Evolutionary conservation across 305 asterid species (phyloP).

Genomic region (Ruellia speciosa): DNA sequence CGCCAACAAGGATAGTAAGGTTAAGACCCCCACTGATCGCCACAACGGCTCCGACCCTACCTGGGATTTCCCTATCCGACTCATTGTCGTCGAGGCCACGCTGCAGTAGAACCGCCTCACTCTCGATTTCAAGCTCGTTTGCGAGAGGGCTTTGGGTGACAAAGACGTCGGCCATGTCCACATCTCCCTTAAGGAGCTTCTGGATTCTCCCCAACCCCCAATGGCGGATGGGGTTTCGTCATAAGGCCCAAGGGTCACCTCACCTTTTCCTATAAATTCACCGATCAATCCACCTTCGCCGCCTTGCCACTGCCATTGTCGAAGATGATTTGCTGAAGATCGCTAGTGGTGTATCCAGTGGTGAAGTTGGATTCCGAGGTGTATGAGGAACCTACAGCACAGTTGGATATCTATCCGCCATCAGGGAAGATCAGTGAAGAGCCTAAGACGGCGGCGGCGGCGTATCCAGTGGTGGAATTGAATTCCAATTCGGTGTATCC

Average conservation of each 20-base stretch:
- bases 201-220: constrained; percentile 32
- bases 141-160: constrained; percentile 64
- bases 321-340: neutral
- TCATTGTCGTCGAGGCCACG: constrained; percentile 56
- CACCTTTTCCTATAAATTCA: constrained; percentile 47
- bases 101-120: constrained; percentile 45
- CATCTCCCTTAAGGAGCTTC: constrained; percentile 61
- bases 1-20: constrained; percentile 45
- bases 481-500: constrained; percentile 40
- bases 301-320: constrained; percentile 4
- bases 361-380: neutral
- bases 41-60: constrained; percentile 54
- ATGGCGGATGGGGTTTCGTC: constrained; percentile 33
- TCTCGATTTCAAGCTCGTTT: constrained; percentile 50
- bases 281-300: constrained; percentile 16
- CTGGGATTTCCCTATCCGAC: constrained; percentile 61
- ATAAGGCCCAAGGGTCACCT: constrained; percentile 75
- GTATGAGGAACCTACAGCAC: too few species aligned
- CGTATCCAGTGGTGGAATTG: constrained; percentile 20
- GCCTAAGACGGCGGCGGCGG: neutral
- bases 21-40: constrained; percentile 44
- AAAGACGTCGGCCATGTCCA: constrained; percentile 63
- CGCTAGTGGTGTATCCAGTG: neutral
- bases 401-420: neutral
- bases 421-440: constrained; percentile 19